Evolutionary conservation across 2,329 filamentous ascomycete species (phyloP).

Genomic region (Chaetomium sp.): DNA sequence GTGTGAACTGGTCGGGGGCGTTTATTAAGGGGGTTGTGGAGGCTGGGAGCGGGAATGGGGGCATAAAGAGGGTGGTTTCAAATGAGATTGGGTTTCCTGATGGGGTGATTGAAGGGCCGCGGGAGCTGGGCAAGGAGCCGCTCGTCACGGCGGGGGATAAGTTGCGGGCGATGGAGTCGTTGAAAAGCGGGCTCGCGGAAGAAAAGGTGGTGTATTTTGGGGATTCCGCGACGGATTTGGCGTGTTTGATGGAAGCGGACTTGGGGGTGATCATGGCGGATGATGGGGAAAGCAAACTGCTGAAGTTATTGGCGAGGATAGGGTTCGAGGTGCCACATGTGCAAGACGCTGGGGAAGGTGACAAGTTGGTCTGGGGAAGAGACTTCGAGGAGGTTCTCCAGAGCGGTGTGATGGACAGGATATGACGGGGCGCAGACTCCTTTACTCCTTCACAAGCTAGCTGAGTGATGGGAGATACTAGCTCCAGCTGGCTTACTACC

Average conservation of each 20-base stretch:
- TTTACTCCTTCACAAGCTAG: neutral
- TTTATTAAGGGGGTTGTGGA: conserved; percentile 32
- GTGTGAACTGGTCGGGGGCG: conserved; percentile 34
- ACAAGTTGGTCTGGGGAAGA: conserved; percentile 46
- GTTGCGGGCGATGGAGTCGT: conserved; percentile 28
- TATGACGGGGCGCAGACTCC: neutral
- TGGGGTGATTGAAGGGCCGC: conserved; percentile 48
- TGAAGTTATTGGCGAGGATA: conserved; percentile 44
- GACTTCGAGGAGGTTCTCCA: conserved; percentile 48
- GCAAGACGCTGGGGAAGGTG: conserved; percentile 22
- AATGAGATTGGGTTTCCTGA: conserved; percentile 38
- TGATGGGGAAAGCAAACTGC: conserved; percentile 39
- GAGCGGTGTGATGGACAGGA: conserved; percentile 25
- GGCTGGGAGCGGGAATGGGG: neutral
- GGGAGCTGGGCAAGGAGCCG: conserved; percentile 27
- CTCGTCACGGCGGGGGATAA: conserved; percentile 31
- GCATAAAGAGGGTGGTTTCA: conserved; percentile 22
- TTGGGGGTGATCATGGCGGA: conserved; percentile 52
- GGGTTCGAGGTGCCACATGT: conserved; percentile 46
- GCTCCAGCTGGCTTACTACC: neutral
- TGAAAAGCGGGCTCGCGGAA: conserved; percentile 17
- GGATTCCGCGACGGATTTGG: conserved; percentile 59
- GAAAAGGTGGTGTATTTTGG: conserved; percentile 55
- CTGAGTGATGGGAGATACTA: neutral
- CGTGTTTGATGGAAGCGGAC: conserved; percentile 50